Evolutionary conservation across 23 red algal genomes (phyloP).

Genomic region (Gracilaria gracilis): DNA sequence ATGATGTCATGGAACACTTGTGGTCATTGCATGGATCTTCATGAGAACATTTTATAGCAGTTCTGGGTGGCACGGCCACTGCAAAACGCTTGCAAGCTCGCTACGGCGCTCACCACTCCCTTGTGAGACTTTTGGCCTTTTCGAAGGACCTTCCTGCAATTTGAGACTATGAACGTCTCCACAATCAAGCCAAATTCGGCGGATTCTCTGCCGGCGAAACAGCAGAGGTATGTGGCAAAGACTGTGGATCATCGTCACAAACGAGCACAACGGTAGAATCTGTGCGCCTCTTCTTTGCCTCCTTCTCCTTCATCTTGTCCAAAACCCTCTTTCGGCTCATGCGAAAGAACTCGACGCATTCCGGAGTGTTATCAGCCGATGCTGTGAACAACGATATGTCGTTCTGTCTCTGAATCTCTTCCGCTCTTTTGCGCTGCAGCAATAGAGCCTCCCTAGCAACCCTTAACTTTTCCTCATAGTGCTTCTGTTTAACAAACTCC

Average conservation of each 20-base stretch:
- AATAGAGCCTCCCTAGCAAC: background rate
- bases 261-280: no score
- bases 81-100: background rate
- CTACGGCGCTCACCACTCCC: background rate
- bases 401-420: conserved; percentile 18
- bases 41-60: background rate
- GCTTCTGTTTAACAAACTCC: conserved; percentile 25
- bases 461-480: conserved; percentile 17
- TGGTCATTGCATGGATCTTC: background rate
- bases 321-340: background rate
- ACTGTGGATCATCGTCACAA: background rate
- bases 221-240: background rate
- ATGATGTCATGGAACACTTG: background rate
- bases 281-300: background rate
- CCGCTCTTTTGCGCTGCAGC: background rate
- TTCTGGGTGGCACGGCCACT: background rate
- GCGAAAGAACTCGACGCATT: background rate
- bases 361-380: background rate
- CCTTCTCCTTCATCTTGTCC: background rate
- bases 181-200: background rate
- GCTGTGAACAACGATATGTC: background rate
- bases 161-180: background rate
- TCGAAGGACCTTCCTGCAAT: background rate
- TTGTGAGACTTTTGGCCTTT: background rate
- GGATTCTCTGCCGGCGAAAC: background rate